Evolutionary conservation across 1,284 basidiomycete species (phyloP).

Genomic region (Cryptococcus amylolentus): DNA sequence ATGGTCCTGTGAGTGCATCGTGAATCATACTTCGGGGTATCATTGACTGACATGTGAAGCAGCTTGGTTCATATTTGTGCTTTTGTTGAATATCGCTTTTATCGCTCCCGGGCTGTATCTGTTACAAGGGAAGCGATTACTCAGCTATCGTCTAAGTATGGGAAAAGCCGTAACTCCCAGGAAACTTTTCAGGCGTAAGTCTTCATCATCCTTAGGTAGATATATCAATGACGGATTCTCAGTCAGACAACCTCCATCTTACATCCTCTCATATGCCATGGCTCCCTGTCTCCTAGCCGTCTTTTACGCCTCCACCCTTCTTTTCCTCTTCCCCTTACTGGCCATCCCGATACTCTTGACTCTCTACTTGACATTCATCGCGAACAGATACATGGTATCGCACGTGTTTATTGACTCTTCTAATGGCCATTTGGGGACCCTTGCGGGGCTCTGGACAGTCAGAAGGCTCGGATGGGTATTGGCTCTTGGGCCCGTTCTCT

Average conservation of each 20-base stretch:
- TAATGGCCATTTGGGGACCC: conserved; percentile 63
- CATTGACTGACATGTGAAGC: background rate
- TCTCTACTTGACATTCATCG: conserved; percentile 65
- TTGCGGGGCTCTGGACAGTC: conserved; percentile 68
- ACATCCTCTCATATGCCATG: conserved; percentile 63
- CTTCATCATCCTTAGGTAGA: background rate
- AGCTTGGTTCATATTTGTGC: conserved; percentile 55
- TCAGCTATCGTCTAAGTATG: conserved; percentile 57
- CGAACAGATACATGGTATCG: conserved; percentile 68
- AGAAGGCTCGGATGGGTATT: conserved; percentile 56
- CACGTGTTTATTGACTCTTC: conserved; percentile 68
- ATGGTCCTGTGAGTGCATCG: conserved; percentile 60
- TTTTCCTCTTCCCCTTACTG: conserved; percentile 71
- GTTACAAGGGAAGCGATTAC: conserved; percentile 64
- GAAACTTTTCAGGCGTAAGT: conserved; percentile 69
- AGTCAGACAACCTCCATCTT: conserved; percentile 70
- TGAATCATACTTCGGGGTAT: no score
- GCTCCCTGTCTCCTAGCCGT: conserved; percentile 65
- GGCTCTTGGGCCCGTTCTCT: conserved; percentile 65
- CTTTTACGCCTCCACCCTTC: conserved; percentile 64
- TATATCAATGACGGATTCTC: conserved; percentile 5
- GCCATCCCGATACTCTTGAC: conserved; percentile 65
- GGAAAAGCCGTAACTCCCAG: conserved; percentile 65
- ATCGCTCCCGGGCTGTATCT: conserved; percentile 66
- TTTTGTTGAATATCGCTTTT: conserved; percentile 65